Conservation (phyloP, 1,284 basidiomycete genomes). For the Malassezia slooffiae region DNA sequence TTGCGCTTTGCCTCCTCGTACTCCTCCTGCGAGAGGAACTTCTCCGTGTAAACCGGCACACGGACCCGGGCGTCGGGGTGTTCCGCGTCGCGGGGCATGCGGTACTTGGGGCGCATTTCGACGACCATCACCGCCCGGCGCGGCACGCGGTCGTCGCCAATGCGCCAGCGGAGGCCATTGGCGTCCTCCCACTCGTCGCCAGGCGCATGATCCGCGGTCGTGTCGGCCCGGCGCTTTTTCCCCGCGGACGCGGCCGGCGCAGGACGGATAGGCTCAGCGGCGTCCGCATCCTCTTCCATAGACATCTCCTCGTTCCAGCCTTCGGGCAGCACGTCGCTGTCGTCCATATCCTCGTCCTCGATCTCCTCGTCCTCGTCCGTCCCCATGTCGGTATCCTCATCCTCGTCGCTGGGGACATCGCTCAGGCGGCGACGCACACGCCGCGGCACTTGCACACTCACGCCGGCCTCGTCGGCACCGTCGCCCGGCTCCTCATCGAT, state of each 20-base stretch:
- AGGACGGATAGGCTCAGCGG: too few relatives aligned
- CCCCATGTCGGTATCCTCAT: not conserved
- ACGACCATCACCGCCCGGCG: conserved; percentile 26
- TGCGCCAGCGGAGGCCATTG: conserved; percentile 34
- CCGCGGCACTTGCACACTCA: not conserved
- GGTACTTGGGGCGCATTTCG: conserved; percentile 34
- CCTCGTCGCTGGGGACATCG: not conserved
- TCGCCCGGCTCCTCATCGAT: not conserved
- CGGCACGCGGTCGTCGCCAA: conserved; percentile 23
- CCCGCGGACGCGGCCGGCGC: not conserved
- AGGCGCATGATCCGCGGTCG: conserved; percentile 26
- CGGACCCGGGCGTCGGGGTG: conserved; percentile 32
- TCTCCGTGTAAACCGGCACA: conserved; percentile 26
- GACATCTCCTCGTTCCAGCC: too few relatives aligned
- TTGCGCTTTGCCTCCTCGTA: conserved; percentile 32
- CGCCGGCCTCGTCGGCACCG: not conserved
- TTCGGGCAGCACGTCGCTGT: not conserved
- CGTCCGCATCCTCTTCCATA: conserved; percentile 1
- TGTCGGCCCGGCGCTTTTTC: conserved; percentile 26
- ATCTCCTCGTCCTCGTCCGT: not conserved
- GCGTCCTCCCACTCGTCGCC: conserved; percentile 38
- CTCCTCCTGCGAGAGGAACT: conserved; percentile 30
- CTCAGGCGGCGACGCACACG: not conserved
- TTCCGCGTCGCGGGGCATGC: conserved; percentile 32
- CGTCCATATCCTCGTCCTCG: not conserved